Base-by-base conservation (phyloP, 495 filamentous ascomycete genomes). In the Parachaetomium inaequale region DNA sequence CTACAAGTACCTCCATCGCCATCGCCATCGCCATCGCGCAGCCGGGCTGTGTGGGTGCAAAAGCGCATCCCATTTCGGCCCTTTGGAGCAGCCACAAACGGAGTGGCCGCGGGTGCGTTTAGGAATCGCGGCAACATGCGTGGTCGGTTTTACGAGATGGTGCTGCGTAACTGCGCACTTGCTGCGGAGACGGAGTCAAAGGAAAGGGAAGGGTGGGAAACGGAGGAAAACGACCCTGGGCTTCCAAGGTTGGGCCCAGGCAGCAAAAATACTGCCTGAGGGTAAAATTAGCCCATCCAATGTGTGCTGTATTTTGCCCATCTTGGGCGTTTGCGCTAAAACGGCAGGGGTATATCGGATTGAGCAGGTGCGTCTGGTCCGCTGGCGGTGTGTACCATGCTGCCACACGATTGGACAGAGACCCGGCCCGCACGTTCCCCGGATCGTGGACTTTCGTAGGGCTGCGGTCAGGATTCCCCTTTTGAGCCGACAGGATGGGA, bases 231-330 rank as follows among this genome's bases (percentile, higher is more conserved):
- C n/a, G 10, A n/a, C n/a, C n/a, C n/a, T n/a, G n/a, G 55, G 38
- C 19, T 2, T 21, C 53, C 36, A 55, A 36, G 53, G n/a, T n/a
- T n/a, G n/a, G n/a, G n/a, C n/a, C n/a, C 32, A 47, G 7, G 46
- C 45, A 42, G 7, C 14, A 17, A 11, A 19, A 42, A 3, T 42
- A n/a, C 26, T 25, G 45, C 45, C 19, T 21, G 31, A 52, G 36
- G 57, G 58, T 60, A 60, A 53, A 60, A 42, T 60, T 60, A 60
- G 58, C 58, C 58, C 58, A 53, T 7, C n/a, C n/a, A n/a, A n/a
- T n/a, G n/a, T n/a, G 14, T 23, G 4, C 3, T 43, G 10, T 40
- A 60, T 60, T 60, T 60, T 60, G 47, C 58, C 58, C 58, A 50
- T 43, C 50, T 59, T 19, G 11, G 26, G n/a, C 23, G 21, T n/a